These are phyloP conservation scores for Salix udensis DNA, from an alignment of 345 rosid species.

Conservation along the genomic window DNA sequence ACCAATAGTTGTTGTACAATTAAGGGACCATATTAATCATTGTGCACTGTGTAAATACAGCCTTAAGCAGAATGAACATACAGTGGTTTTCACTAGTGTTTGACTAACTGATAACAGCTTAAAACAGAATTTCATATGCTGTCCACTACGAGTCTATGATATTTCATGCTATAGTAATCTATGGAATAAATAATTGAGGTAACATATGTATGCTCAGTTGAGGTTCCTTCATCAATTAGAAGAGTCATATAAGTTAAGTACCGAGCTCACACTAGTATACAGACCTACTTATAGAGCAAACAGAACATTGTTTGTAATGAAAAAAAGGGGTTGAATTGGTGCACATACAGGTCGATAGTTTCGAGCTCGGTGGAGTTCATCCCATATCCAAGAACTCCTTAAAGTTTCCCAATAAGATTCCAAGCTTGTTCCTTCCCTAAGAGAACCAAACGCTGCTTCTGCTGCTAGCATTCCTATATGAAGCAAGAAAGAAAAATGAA, in stretches of 20 bases:
- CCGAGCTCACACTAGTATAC: not conserved
- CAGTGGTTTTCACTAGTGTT: not conserved
- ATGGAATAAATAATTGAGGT: not conserved
- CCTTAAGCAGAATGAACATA: not conserved
- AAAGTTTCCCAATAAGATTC: slow-evolving; percentile 69
- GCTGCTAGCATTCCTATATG: slow-evolving; percentile 90
- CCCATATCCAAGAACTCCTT: slow-evolving; percentile 85
- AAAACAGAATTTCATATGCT: not conserved
- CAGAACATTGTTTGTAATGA: not conserved
- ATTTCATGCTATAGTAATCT: not conserved
- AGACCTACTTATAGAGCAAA: not conserved
- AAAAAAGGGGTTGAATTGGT: slow-evolving; percentile 3
- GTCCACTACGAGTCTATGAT: not conserved
- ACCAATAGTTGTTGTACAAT: not conserved
- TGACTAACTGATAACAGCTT: not conserved
- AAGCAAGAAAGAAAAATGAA: not conserved
- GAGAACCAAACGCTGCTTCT: slow-evolving; percentile 71
- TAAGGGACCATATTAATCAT: not conserved
- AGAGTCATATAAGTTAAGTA: not conserved
- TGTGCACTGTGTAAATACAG: not conserved
- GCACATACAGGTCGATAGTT: slow-evolving; percentile 85
- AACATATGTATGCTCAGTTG: not conserved
- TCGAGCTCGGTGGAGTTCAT: slow-evolving; percentile 71
- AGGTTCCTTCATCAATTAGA: not conserved
- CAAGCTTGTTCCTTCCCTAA: slow-evolving; percentile 54